Conservation (phyloP, 441 rosid species). For the Daphne laureola region DNA sequence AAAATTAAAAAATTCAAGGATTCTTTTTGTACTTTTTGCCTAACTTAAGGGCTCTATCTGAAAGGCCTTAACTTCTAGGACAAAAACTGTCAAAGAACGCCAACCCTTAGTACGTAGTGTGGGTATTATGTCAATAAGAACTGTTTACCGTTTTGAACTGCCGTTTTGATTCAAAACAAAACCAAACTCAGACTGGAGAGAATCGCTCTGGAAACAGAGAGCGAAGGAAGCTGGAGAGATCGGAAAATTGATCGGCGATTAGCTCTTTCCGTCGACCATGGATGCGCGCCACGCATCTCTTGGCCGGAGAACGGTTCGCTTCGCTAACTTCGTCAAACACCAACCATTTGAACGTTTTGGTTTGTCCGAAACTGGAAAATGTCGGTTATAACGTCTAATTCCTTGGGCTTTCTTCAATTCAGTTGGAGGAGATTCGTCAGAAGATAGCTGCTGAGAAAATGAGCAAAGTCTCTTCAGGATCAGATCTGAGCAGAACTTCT, state of each 20-base stretch:
- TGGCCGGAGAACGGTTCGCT: conserved; percentile 83
- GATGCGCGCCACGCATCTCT: conserved; percentile 73
- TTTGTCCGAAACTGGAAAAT: not conserved
- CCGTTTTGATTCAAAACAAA: no score
- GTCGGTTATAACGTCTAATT: not conserved
- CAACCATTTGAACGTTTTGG: not conserved
- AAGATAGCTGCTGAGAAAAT: conserved; percentile 92
- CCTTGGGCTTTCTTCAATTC: conserved; percentile 6
- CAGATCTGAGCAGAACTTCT: conserved; percentile 58
- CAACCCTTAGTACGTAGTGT: no score
- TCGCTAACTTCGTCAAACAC: conserved; percentile 4
- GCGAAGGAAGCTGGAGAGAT: no score
- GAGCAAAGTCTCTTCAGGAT: conserved; percentile 67
- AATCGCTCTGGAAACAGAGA: no score
- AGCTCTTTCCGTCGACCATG: conserved; percentile 21
- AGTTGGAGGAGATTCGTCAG: conserved; percentile 92
- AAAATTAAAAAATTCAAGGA: no score
- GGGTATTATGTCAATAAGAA: no score
- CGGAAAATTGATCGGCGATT: not conserved
- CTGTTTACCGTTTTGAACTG: no score
- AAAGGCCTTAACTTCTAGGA: no score
- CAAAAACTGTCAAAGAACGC: no score
- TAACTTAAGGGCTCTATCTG: no score
- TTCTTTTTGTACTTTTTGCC: no score
- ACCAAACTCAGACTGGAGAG: no score